phyloP scores from a whole-genome alignment of 352 stramenopile species.

The Phytophthora meadii region DNA sequence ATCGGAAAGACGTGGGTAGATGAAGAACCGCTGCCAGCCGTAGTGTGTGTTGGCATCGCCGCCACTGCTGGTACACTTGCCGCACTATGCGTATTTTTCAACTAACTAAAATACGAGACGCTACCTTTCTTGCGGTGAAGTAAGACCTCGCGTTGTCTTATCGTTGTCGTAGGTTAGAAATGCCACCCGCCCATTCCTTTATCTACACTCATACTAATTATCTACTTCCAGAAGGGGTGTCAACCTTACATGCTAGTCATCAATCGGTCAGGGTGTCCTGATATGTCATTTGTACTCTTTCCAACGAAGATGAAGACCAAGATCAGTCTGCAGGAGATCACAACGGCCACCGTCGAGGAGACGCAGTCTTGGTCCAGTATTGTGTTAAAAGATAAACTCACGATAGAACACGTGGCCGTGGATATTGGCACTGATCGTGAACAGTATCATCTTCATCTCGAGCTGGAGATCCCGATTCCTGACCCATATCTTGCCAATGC shows the following conservation, averaged over 20 bases:
- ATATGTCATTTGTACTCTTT: conserved; percentile 10
- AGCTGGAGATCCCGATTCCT: conserved; percentile 50
- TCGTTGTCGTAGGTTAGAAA: conserved; percentile 29
- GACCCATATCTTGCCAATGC: conserved; percentile 35
- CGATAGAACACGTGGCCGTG: conserved; percentile 52
- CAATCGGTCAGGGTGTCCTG: background rate
- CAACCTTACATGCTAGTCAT: conserved; percentile 21
- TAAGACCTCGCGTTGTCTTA: background rate
- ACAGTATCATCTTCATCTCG: conserved; percentile 53
- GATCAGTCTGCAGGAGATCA: conserved; percentile 21
- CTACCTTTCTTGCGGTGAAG: no score
- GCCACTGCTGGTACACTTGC: conserved; percentile 63
- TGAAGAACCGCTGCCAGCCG: conserved; percentile 45
- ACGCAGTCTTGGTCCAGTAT: conserved; percentile 56
- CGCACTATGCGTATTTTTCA: conserved; percentile 71
- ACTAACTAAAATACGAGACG: conserved; percentile 19
- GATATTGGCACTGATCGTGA: conserved; percentile 56
- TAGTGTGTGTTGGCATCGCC: conserved; percentile 60
- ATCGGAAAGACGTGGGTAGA: conserved; percentile 24
- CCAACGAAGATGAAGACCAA: conserved; percentile 21
- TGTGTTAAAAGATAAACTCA: conserved; percentile 48
- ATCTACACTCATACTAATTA: background rate
- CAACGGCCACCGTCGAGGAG: conserved; percentile 29
- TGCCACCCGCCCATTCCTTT: conserved; percentile 14
- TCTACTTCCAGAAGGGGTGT: conserved; percentile 10